Evolutionary conservation across 352 stramenopile genomes (phyloP), one percentile per base, ranked within the genome.

Genomic region (Pythium rishiriense): DNA sequence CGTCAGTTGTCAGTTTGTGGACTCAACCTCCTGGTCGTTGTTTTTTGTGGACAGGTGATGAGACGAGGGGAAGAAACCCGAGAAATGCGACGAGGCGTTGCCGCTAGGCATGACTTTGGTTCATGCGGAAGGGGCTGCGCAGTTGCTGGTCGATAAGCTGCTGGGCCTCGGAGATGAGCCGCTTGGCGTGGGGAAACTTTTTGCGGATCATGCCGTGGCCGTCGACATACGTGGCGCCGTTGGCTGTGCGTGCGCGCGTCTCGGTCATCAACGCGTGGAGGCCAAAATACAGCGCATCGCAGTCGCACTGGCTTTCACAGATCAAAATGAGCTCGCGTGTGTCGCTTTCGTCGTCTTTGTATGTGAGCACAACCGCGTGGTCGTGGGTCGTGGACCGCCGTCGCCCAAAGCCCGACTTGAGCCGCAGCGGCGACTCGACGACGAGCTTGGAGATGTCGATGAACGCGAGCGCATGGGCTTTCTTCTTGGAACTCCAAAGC

Each of bases 171-270:
- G 62, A 70, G 33, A 91, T 76, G 15, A 91, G 64, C 29, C 75
- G 76, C 70, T 89, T 91, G 41, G 79, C 80, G 52, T 88, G 82
- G 3, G 81, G 71, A 22, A 78, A 70, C 26, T 87, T 85, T 45
- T 80, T 83, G 12, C 82, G 82, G 51, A 89, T 87, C 37, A 78
- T 68, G 10, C 82, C 82, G 47, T 88, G 74, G 17, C 76, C 73
- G 53, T 91, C 82, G 1, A 89, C 79, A 51, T 84, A 88, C 24
- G 68, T 83, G 1, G 78, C 81, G 2, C 79, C 79, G 24, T 79
- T 57, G 10, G 70, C 69, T 0, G 80, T 78, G 46, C 79, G 72
- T 0, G 49, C 68, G 17, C 69, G 64, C 4, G 69, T 74, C 61
- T 91, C 82, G 0, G 49, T 58, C 58, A 87, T 62, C 29, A 91